A percentile compares a stretch with the other conserved stretches of the same genome.
Evolutionary conservation across 805 yeast genomes (phyloP).

Genomic region (Nakazawaea peltata): DNA sequence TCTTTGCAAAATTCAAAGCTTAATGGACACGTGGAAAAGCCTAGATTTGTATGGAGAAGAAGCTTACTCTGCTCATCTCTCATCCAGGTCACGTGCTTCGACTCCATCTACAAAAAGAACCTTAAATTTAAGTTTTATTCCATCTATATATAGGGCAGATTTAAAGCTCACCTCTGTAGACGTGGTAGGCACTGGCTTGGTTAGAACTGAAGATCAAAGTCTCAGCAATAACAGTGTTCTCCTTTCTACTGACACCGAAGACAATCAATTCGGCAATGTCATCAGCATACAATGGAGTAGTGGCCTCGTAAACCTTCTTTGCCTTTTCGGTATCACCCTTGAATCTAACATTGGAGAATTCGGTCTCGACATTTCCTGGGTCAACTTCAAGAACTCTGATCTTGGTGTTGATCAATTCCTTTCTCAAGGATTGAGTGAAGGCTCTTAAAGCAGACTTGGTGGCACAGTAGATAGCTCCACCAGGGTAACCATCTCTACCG

Average conservation of each 20-base stretch:
- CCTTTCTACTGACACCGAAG: constrained; percentile 47
- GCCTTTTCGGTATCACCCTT: constrained; percentile 49
- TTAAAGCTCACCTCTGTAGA: constrained; percentile 23
- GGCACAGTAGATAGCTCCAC: constrained; percentile 66
- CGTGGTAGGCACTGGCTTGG: constrained; percentile 63
- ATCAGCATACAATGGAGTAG: constrained; percentile 47
- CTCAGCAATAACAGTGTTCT: constrained; percentile 59
- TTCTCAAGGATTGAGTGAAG: constrained; percentile 55
- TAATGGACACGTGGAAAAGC: no score
- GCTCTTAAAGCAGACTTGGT: constrained; percentile 57
- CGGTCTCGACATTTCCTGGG: constrained; percentile 68
- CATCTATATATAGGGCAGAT: neutral
- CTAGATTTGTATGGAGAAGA: no score
- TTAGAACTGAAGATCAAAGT: constrained; percentile 65
- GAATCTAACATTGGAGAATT: constrained; percentile 52
- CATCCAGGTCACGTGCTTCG: no score
- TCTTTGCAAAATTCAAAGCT: no score
- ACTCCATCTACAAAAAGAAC: no score
- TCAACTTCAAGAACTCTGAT: constrained; percentile 60
- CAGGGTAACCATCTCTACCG: constrained; percentile 63
- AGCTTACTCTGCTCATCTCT: no score
- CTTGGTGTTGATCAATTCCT: constrained; percentile 64
- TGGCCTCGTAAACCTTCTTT: constrained; percentile 44
- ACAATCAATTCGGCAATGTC: constrained; percentile 58
- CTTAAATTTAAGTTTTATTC: no score